Evolutionary conservation across 139 green algal genomes (phyloP), one percentile per base, ranked within the genome.

Genomic region (Micromonas commoda): DNA sequence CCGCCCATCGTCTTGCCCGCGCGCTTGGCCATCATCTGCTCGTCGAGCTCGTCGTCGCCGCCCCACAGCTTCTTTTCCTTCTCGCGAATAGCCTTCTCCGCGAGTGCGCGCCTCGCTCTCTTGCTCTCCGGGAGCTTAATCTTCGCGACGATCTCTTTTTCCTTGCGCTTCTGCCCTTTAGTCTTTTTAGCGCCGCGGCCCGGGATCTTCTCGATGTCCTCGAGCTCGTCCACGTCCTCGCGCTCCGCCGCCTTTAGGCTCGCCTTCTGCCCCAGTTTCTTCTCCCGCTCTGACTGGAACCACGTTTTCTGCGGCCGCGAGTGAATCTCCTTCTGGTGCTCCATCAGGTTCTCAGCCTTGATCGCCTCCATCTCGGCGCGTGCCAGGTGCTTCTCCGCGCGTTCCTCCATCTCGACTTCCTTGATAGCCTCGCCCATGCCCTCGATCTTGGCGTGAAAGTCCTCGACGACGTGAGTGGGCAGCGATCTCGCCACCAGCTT

Each of bases 291-390:
- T 23, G 57, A 70, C 13, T 96, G 88, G 80, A 98, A 99, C 95
- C 95, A 99, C 28, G 92, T 97, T 76, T 91, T 86, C 64, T 86
- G 77, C 0, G 95, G 95, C n/a, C 91, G 85, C 0, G 89, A 63
- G 28, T 78, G 83, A 83, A 99, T 99, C 86, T 97, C 93, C 2
- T 79, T 85, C 85, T 93, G 86, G 81, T 99, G 93, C 76, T 96
- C 88, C 29, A 98, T 61, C 85, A 99, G 84, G 85, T 98, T 97
- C 31, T 82, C 60, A 2, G 91, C 90, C 78, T 87, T 81, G 31
- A 26, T 84, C 0, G 89, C 92, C 87, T 98, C 93, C 94, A 98
- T 98, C 85, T 99, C 95, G n/a, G 91, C 93, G 45, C 85, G 83
- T 21, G 73, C 26, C 65, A 88, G 33, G 13, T 73, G 60, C 21